A percentile compares a stretch with the other conserved stretches of the same genome.
phyloP scores from a whole-genome alignment of 345 rosid species.

The Zanthoxylum bungeanum region DNA sequence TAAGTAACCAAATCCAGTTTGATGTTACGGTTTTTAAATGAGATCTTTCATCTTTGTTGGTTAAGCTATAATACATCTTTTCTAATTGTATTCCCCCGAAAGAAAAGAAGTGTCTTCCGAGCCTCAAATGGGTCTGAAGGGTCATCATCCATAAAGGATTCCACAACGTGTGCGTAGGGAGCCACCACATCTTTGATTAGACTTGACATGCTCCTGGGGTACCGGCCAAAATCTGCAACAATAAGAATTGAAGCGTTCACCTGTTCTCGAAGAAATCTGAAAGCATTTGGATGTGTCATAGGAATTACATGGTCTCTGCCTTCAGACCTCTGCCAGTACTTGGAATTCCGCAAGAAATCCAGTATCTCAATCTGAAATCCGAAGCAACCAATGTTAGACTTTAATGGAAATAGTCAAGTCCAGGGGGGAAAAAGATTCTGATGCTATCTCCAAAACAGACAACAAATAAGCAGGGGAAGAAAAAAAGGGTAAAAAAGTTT shows the following conservation, averaged over 20 bases:
- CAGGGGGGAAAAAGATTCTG: neutral
- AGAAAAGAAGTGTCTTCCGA: slow-evolving; percentile 78
- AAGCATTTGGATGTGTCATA: slow-evolving; percentile 99
- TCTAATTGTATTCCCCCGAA: slow-evolving; percentile 86
- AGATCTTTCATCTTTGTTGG: slow-evolving; percentile 3
- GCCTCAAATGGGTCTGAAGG: slow-evolving; percentile 58
- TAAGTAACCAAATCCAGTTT: slow-evolving; percentile 10
- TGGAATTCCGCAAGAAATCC: slow-evolving; percentile 58
- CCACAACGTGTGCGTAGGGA: slow-evolving; percentile 92
- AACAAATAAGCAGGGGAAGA: no score
- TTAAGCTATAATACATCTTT: slow-evolving; percentile 62
- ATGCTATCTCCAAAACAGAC: neutral
- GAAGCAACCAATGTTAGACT: slow-evolving; percentile 17
- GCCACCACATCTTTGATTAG: slow-evolving; percentile 86
- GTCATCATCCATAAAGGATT: slow-evolving; percentile 56
- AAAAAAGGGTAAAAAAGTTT: no score
- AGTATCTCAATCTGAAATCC: slow-evolving; percentile 72
- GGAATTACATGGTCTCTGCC: slow-evolving; percentile 97
- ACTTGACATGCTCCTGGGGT: slow-evolving; percentile 61
- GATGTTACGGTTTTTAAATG: slow-evolving; percentile 1
- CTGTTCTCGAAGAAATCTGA: slow-evolving; percentile 81
- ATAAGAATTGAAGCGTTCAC: slow-evolving; percentile 84
- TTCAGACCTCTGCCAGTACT: slow-evolving; percentile 87
- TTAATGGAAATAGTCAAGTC: neutral
- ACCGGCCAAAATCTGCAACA: slow-evolving; percentile 92